Evolutionary conservation across 2,329 filamentous ascomycete species (phyloP).

Genomic region (Colletotrichum navitas): DNA sequence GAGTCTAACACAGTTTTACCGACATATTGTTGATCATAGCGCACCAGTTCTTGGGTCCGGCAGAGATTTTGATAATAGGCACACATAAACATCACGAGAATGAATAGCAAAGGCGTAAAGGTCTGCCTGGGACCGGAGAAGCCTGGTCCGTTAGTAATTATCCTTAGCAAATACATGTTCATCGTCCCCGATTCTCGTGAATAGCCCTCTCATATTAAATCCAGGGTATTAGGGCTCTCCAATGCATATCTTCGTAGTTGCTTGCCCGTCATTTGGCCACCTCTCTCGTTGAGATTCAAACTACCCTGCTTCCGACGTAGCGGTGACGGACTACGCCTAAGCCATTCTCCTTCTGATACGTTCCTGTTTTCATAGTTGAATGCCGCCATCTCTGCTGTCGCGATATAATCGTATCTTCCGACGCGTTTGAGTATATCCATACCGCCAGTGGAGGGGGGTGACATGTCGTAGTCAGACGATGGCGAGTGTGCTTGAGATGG

Average conservation of each 20-base stretch:
- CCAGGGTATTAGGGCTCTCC: too few relatives aligned
- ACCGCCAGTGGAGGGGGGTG: constrained; percentile 37
- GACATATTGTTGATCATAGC: neutral
- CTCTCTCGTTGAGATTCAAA: neutral
- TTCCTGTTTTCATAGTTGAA: constrained; percentile 18
- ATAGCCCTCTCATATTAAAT: neutral
- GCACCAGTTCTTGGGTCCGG: neutral
- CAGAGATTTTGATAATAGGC: neutral
- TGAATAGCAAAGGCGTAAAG: neutral
- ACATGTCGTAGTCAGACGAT: constrained; percentile 45
- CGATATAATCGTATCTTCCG: constrained; percentile 5
- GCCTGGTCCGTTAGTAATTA: neutral
- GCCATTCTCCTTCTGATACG: constrained; percentile 42
- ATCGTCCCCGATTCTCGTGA: neutral
- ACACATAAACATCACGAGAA: neutral
- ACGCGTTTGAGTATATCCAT: neutral
- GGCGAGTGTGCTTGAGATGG: constrained; percentile 31
- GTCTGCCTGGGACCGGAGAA: neutral
- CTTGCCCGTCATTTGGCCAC: neutral
- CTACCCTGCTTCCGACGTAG: constrained; percentile 23
- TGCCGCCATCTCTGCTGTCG: neutral
- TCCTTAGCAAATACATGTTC: too few relatives aligned
- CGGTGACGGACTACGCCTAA: constrained; percentile 44
- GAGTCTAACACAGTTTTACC: neutral
- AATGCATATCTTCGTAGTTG: neutral